Percentiles rank a stretch among this genome's conserved stretches.
Evolutionary conservation across 2,329 filamentous ascomycete species (phyloP).

Genomic region (Penicillium thymicola): DNA sequence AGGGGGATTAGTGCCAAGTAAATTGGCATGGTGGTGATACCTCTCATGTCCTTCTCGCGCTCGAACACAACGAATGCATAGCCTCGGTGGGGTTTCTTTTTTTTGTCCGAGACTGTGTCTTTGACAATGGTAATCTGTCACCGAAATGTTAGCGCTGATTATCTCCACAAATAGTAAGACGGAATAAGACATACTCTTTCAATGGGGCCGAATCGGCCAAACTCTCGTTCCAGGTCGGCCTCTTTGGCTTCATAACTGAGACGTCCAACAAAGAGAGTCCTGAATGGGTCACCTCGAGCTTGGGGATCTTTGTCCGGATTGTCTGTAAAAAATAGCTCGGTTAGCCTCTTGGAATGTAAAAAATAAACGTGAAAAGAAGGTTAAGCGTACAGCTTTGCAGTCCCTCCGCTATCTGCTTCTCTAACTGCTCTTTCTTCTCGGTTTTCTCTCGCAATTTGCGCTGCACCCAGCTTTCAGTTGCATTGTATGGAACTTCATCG

Average conservation of each 20-base stretch:
- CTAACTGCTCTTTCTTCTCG: constrained; percentile 70
- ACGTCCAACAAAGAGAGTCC: constrained; percentile 87
- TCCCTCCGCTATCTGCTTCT: constrained; percentile 62
- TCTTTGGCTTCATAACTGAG: constrained; percentile 86
- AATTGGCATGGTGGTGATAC: constrained; percentile 52
- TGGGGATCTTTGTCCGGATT: constrained; percentile 82
- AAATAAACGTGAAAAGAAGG: neutral
- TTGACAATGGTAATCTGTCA: constrained; percentile 79
- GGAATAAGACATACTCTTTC: constrained; percentile 66
- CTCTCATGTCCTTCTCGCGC: constrained; percentile 98
- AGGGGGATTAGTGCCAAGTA: constrained; percentile 5
- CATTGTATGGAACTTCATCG: constrained; percentile 69
- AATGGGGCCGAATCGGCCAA: constrained; percentile 88
- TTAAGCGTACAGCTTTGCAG: constrained; percentile 60
- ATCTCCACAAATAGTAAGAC: neutral
- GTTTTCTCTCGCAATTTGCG: constrained; percentile 75
- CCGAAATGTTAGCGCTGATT: constrained; percentile 17
- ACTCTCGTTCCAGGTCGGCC: constrained; percentile 88
- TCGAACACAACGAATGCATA: constrained; percentile 98
- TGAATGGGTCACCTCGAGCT: constrained; percentile 89
- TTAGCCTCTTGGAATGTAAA: constrained; percentile 7
- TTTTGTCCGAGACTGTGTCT: constrained; percentile 65
- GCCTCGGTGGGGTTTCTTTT: constrained; percentile 78
- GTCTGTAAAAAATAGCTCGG: constrained; percentile 49
- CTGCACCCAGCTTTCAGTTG: constrained; percentile 92